Evolutionary conservation across 2,329 filamentous ascomycete species (phyloP).

Genomic region (Hymenoscyphus scutula): DNA sequence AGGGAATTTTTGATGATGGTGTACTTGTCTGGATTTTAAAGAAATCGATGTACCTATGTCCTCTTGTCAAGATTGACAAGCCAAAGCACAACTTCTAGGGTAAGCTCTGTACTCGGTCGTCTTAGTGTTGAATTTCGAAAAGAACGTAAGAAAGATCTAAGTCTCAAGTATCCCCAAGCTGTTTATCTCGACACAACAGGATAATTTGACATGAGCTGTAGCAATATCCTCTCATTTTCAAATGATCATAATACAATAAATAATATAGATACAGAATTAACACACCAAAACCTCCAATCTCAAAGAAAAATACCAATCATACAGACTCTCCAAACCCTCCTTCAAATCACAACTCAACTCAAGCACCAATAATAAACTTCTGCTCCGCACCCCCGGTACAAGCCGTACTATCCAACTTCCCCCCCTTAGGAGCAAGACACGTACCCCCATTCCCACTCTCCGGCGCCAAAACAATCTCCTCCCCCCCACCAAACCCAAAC

Average conservation of each 20-base stretch:
- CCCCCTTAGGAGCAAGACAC: constrained; percentile 41
- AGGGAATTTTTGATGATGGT: too few relatives aligned
- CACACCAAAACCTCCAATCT: not conserved
- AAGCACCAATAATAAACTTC: constrained; percentile 22
- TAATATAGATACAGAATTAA: not conserved
- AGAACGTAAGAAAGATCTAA: too few relatives aligned
- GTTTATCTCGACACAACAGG: too few relatives aligned
- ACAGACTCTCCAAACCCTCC: not conserved
- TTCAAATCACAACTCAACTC: not conserved
- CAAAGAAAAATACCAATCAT: not conserved
- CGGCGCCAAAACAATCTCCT: constrained; percentile 45
- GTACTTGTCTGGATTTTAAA: too few relatives aligned
- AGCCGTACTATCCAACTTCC: constrained; percentile 26
- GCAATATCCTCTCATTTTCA: not conserved
- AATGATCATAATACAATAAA: not conserved
- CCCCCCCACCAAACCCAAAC: constrained; percentile 45
- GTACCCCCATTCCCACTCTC: constrained; percentile 43
- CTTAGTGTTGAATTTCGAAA: too few relatives aligned
- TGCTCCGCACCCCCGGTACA: constrained; percentile 23
- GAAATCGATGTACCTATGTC: too few relatives aligned
- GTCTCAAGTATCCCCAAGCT: too few relatives aligned
- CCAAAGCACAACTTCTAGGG: too few relatives aligned
- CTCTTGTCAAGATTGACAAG: too few relatives aligned
- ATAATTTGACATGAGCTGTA: not conserved
- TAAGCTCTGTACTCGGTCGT: too few relatives aligned